A percentile compares a stretch with the other conserved stretches of the same genome.
These are phyloP conservation scores for Saccharomycopsis fodiens DNA, from an alignment of 805 yeast species.

Conservation along the genomic window DNA sequence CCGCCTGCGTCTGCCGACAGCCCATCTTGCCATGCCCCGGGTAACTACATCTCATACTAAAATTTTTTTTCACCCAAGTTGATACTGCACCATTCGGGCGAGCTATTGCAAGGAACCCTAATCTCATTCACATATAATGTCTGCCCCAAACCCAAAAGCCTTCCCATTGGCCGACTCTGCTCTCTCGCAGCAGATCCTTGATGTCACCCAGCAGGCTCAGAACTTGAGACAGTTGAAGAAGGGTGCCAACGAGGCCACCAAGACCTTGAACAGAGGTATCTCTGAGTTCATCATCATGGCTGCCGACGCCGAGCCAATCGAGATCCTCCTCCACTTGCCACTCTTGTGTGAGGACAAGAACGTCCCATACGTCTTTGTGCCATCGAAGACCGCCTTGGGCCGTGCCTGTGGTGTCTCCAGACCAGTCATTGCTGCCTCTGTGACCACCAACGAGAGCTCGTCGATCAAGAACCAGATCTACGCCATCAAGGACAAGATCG, in stretches of 20 bases:
- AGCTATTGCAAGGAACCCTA: conserved; percentile 50
- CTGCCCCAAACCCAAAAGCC: conserved; percentile 95
- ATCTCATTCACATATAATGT: conserved; percentile 37
- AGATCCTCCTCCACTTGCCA: conserved; percentile 94
- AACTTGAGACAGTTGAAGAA: conserved; percentile 97
- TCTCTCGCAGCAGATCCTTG: conserved; percentile 92
- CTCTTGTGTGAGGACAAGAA: conserved; percentile 98
- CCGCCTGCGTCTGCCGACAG: no score
- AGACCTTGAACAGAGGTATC: conserved; percentile 98
- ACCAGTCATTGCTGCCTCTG: conserved; percentile 98
- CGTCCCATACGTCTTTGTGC: conserved; percentile 98
- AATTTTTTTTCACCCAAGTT: background rate
- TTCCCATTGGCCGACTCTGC: conserved; percentile 98
- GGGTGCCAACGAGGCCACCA: conserved; percentile 99
- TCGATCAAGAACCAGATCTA: conserved; percentile 95
- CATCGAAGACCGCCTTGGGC: conserved; percentile 97
- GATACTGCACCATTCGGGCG: conserved; percentile 27
- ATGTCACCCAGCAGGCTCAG: conserved; percentile 96
- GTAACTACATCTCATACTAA: background rate
- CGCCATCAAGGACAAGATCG: conserved; percentile 98
- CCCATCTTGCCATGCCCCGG: background rate
- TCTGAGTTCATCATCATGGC: conserved; percentile 99
- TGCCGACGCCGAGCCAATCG: conserved; percentile 99
- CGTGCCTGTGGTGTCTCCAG: conserved; percentile 99
- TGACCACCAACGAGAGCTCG: conserved; percentile 97